Evolutionary conservation across 768 basidiomycete genomes (phyloP).

Genomic region (Inosperma sp.): DNA sequence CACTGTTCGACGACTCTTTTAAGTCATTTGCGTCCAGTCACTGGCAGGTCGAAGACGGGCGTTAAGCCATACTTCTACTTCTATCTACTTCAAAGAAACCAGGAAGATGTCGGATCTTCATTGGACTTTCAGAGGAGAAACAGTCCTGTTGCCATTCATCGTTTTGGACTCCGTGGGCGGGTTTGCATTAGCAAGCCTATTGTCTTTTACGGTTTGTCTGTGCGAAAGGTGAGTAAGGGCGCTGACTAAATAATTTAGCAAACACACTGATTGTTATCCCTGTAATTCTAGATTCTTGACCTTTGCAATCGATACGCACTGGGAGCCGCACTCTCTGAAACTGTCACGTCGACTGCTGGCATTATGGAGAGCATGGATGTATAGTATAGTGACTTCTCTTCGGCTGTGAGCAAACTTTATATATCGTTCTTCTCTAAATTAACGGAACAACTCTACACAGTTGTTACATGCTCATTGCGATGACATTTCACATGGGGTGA

Average conservation of each 20-base stretch:
- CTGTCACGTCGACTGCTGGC: constrained; percentile 43
- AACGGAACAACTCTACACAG: constrained; percentile 29
- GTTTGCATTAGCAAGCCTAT: constrained; percentile 43
- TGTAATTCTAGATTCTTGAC: constrained; percentile 50
- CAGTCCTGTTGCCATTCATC: constrained; percentile 37
- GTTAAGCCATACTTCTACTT: not conserved
- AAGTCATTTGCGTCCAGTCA: too few relatives aligned
- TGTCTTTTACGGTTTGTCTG: constrained; percentile 47
- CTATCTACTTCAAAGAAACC: not conserved
- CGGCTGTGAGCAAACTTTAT: constrained; percentile 49
- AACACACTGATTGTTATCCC: too few relatives aligned
- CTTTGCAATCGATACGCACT: constrained; percentile 43
- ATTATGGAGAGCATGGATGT: constrained; percentile 51
- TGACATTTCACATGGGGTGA: constrained; percentile 69
- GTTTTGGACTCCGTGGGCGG: constrained; percentile 43
- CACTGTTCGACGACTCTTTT: too few relatives aligned
- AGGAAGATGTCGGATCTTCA: constrained; percentile 26
- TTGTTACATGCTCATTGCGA: constrained; percentile 68
- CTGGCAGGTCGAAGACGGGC: constrained; percentile 4
- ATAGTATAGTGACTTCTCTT: constrained; percentile 52
- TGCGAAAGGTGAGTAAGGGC: constrained; percentile 53
- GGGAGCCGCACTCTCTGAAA: constrained; percentile 39
- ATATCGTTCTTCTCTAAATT: not conserved
- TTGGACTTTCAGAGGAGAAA: constrained; percentile 38
- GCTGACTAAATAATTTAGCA: too few relatives aligned